A percentile compares a stretch with the other conserved stretches of the same genome.
phyloP scores from a whole-genome alignment of 768 basidiomycete genomes.

The Pisolithus marmoratus region DNA sequence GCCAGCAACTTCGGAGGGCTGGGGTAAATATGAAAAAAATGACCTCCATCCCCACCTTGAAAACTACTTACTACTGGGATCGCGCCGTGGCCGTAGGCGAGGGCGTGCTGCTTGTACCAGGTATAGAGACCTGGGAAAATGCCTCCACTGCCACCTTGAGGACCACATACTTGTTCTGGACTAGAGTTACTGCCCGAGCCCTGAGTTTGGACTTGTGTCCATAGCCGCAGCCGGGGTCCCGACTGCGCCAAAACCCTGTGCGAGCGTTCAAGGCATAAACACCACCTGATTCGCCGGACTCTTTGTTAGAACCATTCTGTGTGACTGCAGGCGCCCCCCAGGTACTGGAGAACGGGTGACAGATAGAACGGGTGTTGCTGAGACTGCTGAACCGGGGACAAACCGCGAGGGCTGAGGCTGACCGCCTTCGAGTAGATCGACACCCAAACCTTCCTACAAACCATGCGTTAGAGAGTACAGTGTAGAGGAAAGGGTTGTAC shows the following conservation, averaged over 20 bases:
- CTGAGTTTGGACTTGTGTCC: too few species aligned
- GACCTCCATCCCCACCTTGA: too few species aligned
- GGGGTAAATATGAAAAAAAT: too few species aligned
- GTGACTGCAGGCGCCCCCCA: constrained; percentile 1
- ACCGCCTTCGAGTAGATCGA: constrained; percentile 36
- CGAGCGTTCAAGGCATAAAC: constrained; percentile 1
- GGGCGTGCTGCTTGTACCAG: too few species aligned
- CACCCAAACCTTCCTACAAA: constrained; percentile 49
- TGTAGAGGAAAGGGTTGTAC: constrained; percentile 8
- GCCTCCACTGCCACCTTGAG: too few species aligned
- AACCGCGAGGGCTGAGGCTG: constrained; percentile 18
- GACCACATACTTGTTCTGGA: too few species aligned
- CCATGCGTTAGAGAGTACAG: background rate
- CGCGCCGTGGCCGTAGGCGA: too few species aligned
- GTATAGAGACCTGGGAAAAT: too few species aligned
- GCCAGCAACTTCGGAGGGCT: too few species aligned
- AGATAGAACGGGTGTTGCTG: constrained; percentile 8
- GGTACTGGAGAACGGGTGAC: background rate
- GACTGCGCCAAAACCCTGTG: constrained; percentile 45
- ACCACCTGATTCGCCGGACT: constrained; percentile 1
- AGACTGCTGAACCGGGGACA: constrained; percentile 10
- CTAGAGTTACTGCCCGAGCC: too few species aligned
- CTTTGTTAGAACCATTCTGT: constrained; percentile 12
- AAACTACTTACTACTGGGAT: too few species aligned
- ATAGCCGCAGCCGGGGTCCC: background rate